phyloP scores from a whole-genome alignment of 139 green algal species.

The Picochlorum costavermella region DNA sequence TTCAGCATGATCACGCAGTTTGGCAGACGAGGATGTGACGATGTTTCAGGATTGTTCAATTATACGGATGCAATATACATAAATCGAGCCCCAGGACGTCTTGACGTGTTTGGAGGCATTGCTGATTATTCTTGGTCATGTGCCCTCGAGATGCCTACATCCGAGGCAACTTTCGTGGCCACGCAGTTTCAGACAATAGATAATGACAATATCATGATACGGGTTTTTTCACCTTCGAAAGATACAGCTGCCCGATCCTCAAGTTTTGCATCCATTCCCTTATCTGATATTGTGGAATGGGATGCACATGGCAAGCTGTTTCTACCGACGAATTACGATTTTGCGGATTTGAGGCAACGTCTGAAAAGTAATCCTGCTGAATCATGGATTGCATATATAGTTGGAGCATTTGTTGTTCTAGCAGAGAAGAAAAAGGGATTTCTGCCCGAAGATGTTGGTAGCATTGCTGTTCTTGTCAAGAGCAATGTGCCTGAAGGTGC shows the following conservation, averaged over 20 bases:
- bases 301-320: too few relatives aligned
- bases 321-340: constrained; percentile 14
- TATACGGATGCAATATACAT: constrained; percentile 31
- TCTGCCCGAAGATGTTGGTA: constrained; percentile 13
- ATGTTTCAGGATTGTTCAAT: constrained; percentile 22
- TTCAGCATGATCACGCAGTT: not conserved
- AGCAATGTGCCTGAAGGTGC: constrained; percentile 86
- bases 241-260: not conserved
- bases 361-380: constrained; percentile 45
- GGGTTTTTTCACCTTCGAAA: not conserved
- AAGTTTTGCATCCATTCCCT: not conserved
- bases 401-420: constrained; percentile 75
- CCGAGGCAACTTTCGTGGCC: constrained; percentile 80
- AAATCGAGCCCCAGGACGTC: constrained; percentile 72
- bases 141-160: constrained; percentile 83
- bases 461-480: constrained; percentile 58
- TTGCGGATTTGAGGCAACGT: constrained; percentile 35
- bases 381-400: constrained; percentile 85
- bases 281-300: not conserved
- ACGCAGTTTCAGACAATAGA: constrained; percentile 39
- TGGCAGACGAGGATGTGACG: constrained; percentile 1
- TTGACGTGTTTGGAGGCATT: constrained; percentile 98
- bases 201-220: not conserved
- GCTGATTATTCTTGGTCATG: constrained; percentile 87
- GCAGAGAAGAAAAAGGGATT: constrained; percentile 45